Base-by-base conservation (phyloP, 768 basidiomycete species). In the Hebeloma cylindrosporum region DNA sequence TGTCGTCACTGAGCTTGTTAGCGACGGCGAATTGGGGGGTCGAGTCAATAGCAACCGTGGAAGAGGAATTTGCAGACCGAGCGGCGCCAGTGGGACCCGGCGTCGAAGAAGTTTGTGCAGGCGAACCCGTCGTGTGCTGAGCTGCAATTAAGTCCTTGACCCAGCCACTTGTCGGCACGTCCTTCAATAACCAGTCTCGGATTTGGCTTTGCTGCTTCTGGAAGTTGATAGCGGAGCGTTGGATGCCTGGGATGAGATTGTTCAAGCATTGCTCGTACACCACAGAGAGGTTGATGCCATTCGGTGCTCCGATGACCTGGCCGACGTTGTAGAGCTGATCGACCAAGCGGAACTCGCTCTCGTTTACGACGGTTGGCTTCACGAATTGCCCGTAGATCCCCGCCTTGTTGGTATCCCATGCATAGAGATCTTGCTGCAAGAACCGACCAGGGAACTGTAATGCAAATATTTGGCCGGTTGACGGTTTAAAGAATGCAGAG, bases 361-460 rank as follows among this genome's bases (percentile, higher is more conserved):
- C 60, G 43, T 59, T 62, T 22, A 62, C 61, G 1, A 48, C 58
- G 1, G 54, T 55, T 3, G 61, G 61, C 45, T 62, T 62, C 39
- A 59, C 38, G 45, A 62, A 60, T 34, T 57, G 59, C 5, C 60
- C 59, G 42, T 62, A 62, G 16, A 58, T 50, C 1, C 61, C 61
- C 3, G 60, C 59, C 9, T 16, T 34, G 4, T 40, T 40, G n/a
- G 57, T 57, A 30, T 61, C 56, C 59, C 60, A 63, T 10, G 60
- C 61, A 39, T 58, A 63, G 23, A 46, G 48, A 16, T 47, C 45
- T 18, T 45, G 37, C n/a, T 56, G 51, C 30, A 63, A 43, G 37
- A 48, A 63, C 1, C 60, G 54, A 20, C 60, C 60, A 14, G 61
- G 61, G 30, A 63, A 61, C 36, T 63, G 61, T 9, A 63, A 47